Evolutionary conservation across 1,284 basidiomycete species (phyloP), one percentile per base, ranked within the genome.

Genomic region (Puccinia novopanici): DNA sequence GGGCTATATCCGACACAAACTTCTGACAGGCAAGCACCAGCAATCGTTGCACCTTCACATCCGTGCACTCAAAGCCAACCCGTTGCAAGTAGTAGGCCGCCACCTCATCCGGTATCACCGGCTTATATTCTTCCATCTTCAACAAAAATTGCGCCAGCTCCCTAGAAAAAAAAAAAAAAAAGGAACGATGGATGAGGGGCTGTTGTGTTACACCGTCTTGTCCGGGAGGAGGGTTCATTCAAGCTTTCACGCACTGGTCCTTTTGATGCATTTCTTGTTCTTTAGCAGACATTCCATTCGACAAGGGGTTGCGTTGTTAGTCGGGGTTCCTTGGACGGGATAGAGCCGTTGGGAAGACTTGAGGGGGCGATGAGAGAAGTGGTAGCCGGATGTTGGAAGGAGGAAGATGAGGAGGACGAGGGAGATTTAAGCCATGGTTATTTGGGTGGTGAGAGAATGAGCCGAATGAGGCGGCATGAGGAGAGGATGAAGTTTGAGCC

Each of bases 21-120:
- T 99, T 99, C 86, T 99, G 97, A 0, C 96, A 94, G 0, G 97
- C 95, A 42, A 99, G 89, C 0, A 95, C 95, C 34, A 99, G 88
- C 10, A 99, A 89, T 6, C 96, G 91, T 87, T 97, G 98, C 15
- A 98, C 86, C 84, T 94, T 89, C 37, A 94, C 90, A 85, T 99
- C 96, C 82, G 95, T 91, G 85, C 93, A 95, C 84, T 98, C 95
- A 86, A 99, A 98, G 0, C 97, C 97, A 27, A 95, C 93, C 81
- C 92, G 89, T 86, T 99, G 95, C 13, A 99, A 90, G 87, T 98
- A 99, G 86, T 96, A 98, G 84, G 98, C 94, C 4, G 96, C 97
- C 19, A 99, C 95, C 86, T 99, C 95, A 85, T 96, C 97, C 1
- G 97, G 97, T 83, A 99, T 95, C 94, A 97, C 85, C 52, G 97